Evolutionary conservation across 1,284 basidiomycete genomes (phyloP).

Genomic region (Fomitopsis betulina): DNA sequence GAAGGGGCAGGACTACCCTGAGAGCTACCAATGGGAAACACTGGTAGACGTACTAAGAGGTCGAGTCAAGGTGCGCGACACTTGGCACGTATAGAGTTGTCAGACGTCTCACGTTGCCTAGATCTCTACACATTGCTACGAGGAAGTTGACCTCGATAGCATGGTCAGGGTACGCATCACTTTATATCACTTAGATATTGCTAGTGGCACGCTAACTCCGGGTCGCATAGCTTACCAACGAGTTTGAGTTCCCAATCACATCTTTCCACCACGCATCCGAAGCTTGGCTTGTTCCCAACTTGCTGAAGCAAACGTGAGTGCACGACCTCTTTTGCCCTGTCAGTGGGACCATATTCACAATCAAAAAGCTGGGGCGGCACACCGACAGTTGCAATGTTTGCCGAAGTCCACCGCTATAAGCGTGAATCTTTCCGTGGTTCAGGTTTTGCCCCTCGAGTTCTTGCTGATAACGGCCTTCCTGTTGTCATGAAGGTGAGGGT

Average conservation of each 20-base stretch:
- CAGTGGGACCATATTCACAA: constrained; percentile 15
- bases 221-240: constrained; percentile 52
- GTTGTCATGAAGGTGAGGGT: constrained; percentile 70
- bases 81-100: neutral
- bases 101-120: constrained; percentile 23
- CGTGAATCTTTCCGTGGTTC: constrained; percentile 82
- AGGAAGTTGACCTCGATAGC: constrained; percentile 38
- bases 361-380: constrained; percentile 29
- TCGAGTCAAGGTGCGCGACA: constrained; percentile 53
- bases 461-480: constrained; percentile 43
- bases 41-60: constrained; percentile 85
- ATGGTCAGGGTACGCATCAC: constrained; percentile 55
- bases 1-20: constrained; percentile 62
- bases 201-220: neutral
- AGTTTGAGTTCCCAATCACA: constrained; percentile 79
- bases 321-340: neutral
- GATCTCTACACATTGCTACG: constrained; percentile 71
- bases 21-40: constrained; percentile 79
- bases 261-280: constrained; percentile 87
- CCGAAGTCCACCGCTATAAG: constrained; percentile 55
- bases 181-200: neutral
- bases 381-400: constrained; percentile 76
- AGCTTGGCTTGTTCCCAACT: constrained; percentile 77
- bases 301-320: constrained; percentile 69
- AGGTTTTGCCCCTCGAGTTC: constrained; percentile 64